phyloP scores from a whole-genome alignment of 2,329 filamentous ascomycete genomes.

The Elsinoe fawcettii region DNA sequence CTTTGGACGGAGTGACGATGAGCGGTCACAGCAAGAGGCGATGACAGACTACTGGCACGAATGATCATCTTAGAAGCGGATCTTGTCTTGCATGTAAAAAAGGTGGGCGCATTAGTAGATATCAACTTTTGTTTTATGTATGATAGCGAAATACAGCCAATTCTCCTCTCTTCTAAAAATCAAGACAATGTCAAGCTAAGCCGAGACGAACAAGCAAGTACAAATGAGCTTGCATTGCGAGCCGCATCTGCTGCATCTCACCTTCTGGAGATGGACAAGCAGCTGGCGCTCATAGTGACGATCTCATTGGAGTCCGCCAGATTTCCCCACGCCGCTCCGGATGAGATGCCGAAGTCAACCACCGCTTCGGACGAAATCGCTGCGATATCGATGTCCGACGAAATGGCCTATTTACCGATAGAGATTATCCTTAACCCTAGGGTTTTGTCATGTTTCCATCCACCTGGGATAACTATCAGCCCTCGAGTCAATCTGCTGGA shows the following conservation, averaged over 20 bases:
- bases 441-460: constrained; percentile 1
- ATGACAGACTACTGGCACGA: not conserved
- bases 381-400: constrained; percentile 3
- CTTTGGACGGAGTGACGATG: not conserved
- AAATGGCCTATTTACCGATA: not conserved
- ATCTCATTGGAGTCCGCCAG: not conserved
- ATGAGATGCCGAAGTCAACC: constrained; percentile 5
- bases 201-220: constrained; percentile 4
- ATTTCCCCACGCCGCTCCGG: constrained; percentile 11
- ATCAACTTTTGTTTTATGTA: constrained; percentile 5
- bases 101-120: constrained; percentile 9
- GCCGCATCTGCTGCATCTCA: not conserved
- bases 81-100: constrained; percentile 12
- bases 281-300: not conserved
- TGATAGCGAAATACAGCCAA: constrained; percentile 8
- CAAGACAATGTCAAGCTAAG: not conserved
- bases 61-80: constrained; percentile 10
- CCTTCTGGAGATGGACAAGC: constrained; percentile 1
- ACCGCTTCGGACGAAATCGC: constrained; percentile 10
- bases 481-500: not conserved
- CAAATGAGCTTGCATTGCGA: not conserved
- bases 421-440: not conserved
- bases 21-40: not conserved
- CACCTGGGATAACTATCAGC: not conserved
- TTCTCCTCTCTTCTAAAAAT: not conserved